Base-by-base conservation (phyloP, 495 filamentous ascomycete genomes). In the Jackrogersella multiformis region DNA sequence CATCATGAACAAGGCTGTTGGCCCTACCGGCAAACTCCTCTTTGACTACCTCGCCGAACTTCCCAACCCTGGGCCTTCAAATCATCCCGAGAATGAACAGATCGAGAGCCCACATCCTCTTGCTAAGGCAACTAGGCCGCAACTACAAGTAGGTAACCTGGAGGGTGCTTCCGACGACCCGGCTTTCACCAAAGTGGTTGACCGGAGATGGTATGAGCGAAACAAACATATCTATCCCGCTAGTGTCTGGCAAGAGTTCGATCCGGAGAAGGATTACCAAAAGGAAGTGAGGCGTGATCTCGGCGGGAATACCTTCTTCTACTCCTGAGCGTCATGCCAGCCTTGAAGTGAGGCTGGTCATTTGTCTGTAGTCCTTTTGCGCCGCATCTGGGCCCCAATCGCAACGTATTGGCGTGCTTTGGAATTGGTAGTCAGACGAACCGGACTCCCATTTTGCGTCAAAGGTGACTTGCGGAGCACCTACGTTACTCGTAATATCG, bases 181-280 rank as follows among this genome's bases (percentile, higher is more conserved):
- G 0, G 86, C 86, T 2, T 81, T 92, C 58, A 99, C 95, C 21
- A 98, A 97, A 76, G 95, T 98, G 6, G 95, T 99, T 1, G 95
- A 99, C 79, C 84, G 95, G 44, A 80, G 95, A 58, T 99, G 95
- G 95, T 99, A 97, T 73, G 92, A 97, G 79, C 84, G 88, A 68
- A 96, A 98, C 75, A 99, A 98, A 75, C 95, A 99, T 69, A 97
- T 98, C 46, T 98, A 93, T 76, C 95, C 95, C 0, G 95, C 94
- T 5, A 97, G 91, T 74, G 83, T 95, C 13, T 99, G 95, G 95
- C 92, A 93, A 61, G 91, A 96, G 61, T 99, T 96, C 77, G 94
- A 97, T 62, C 91, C 93, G 1, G 89, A 89, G 24, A 90, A 89
- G 77, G 90, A 97, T 63, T 97, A 97, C 74, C 83, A 88, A 62